These are phyloP conservation scores for Capronia epimyces DNA, from an alignment of 2,329 filamentous ascomycete genomes.

Conservation along the genomic window DNA sequence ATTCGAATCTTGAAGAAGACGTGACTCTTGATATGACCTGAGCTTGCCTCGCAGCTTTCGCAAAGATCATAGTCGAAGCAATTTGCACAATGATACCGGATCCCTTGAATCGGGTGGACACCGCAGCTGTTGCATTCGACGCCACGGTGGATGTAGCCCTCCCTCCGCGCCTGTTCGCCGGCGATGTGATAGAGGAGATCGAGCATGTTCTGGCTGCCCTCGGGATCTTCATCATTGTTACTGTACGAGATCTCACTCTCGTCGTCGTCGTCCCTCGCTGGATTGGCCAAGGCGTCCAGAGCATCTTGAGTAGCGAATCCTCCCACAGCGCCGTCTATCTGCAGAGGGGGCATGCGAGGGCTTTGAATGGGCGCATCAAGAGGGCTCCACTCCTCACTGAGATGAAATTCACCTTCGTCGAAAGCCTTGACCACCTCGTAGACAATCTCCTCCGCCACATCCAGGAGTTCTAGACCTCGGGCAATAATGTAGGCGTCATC, in stretches of 20 bases:
- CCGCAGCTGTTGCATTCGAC: conserved; percentile 89
- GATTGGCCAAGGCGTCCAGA: conserved; percentile 29
- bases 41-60: conserved; percentile 72
- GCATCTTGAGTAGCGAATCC: conserved; percentile 17
- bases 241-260: conserved; percentile 41
- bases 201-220: conserved; percentile 70
- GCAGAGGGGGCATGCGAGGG: background rate
- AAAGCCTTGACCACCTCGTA: conserved; percentile 13
- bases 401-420: conserved; percentile 7
- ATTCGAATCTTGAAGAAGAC: conserved; percentile 95
- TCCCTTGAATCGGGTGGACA: conserved; percentile 80
- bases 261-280: conserved; percentile 40
- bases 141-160: conserved; percentile 85
- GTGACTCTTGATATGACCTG: conserved; percentile 79
- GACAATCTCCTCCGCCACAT: conserved; percentile 11
- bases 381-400: conserved; percentile 13
- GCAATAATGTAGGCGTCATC: conserved; percentile 19
- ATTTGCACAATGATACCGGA: conserved; percentile 91
- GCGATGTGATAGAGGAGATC: conserved; percentile 86
- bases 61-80: conserved; percentile 95
- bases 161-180: conserved; percentile 81
- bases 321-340: conserved; percentile 14
- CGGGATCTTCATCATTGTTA: conserved; percentile 35
- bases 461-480: conserved; percentile 4
- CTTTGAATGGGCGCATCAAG: background rate